A percentile compares a stretch with the other conserved stretches of the same genome.
phyloP scores from a whole-genome alignment of 441 rosid genomes.

The Capsella rubella region DNA sequence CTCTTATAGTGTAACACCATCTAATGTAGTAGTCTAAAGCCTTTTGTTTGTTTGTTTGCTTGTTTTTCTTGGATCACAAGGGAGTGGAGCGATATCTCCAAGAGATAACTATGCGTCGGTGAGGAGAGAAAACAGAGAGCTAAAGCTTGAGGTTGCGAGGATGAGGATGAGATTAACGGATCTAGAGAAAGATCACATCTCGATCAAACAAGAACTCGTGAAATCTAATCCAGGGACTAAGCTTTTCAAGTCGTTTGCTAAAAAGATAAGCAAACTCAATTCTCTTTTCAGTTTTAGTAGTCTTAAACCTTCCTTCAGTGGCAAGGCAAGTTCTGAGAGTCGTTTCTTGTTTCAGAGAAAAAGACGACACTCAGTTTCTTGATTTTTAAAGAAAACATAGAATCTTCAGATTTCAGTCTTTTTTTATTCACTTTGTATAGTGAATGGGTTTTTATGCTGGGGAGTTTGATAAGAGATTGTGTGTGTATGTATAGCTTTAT shows the following conservation, averaged over 20 bases:
- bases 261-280: constrained; percentile 80
- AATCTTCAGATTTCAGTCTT: not conserved
- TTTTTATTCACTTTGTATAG: constrained; percentile 35
- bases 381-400: constrained; percentile 24
- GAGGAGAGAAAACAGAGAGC: constrained; percentile 91
- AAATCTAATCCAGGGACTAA: constrained; percentile 72
- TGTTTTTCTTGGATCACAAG: constrained; percentile 34
- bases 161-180: constrained; percentile 98
- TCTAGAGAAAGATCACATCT: constrained; percentile 90
- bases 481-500: constrained; percentile 28
- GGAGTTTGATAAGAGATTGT: constrained; percentile 24
- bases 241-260: constrained; percentile 77
- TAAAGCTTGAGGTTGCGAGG: constrained; percentile 95
- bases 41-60: not conserved
- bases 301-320: constrained; percentile 56
- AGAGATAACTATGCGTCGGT: constrained; percentile 96
- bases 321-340: constrained; percentile 62
- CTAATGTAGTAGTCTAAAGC: not conserved
- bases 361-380: constrained; percentile 84
- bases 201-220: constrained; percentile 88
- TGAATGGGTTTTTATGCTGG: constrained; percentile 5
- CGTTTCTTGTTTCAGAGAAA: constrained; percentile 77
- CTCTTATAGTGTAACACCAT: not conserved
- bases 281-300: constrained; percentile 68
- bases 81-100: constrained; percentile 96